phyloP scores from a whole-genome alignment of 371 early-diverging fungal species.

The Mucor irregularis region DNA sequence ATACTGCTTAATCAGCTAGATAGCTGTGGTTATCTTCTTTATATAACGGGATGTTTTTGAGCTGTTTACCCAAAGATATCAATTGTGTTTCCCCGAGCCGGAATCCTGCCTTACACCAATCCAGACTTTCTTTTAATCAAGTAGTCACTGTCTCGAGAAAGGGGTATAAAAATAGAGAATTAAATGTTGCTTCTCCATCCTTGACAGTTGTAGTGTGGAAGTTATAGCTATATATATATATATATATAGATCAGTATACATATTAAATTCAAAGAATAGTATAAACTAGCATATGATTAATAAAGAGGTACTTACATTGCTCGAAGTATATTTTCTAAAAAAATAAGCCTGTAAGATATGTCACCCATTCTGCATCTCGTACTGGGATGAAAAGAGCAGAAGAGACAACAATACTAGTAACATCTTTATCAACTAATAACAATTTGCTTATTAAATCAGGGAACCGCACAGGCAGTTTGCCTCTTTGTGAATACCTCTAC shows the following conservation, averaged over 20 bases:
- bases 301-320: constrained; percentile 14
- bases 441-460: no score
- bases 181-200: constrained; percentile 17
- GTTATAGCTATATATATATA: constrained; percentile 13
- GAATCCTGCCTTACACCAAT: constrained; percentile 11
- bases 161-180: constrained; percentile 15
- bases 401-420: no score
- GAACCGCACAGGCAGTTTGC: no score
- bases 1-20: constrained; percentile 11
- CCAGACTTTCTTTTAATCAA: constrained; percentile 5
- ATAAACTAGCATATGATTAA: constrained; percentile 13
- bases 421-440: not conserved
- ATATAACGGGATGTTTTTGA: constrained; percentile 13
- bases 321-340: constrained; percentile 12
- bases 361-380: no score
- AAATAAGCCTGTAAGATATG: no score
- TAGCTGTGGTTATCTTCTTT: constrained; percentile 17
- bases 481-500: no score
- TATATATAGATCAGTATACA: constrained; percentile 12
- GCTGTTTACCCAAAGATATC: constrained; percentile 9
- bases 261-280: constrained; percentile 14
- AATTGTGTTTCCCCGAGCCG: constrained; percentile 2
- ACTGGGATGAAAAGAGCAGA: no score
- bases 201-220: constrained; percentile 15
- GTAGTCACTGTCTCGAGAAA: constrained; percentile 13